Percentiles rank a stretch among this genome's conserved stretches.
phyloP scores from a whole-genome alignment of 2,329 filamentous ascomycete genomes.

The Colletotrichum costaricense region DNA sequence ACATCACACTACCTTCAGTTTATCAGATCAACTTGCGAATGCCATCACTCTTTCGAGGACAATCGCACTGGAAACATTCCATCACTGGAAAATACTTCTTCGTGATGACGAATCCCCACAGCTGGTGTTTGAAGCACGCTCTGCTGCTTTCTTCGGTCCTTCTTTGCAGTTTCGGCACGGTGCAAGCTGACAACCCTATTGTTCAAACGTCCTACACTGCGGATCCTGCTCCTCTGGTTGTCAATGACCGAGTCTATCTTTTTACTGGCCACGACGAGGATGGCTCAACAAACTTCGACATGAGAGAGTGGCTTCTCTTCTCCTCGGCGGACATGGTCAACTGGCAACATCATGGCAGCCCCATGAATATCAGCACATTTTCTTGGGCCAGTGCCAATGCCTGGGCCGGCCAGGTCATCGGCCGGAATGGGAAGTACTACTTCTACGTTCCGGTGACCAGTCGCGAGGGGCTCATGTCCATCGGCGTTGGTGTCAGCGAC shows the following conservation, averaged over 20 bases:
- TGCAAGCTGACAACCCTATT: neutral
- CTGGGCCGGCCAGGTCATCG: conserved; percentile 47
- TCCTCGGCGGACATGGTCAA: conserved; percentile 48
- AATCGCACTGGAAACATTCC: neutral
- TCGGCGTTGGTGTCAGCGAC: conserved; percentile 49
- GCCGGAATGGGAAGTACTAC: conserved; percentile 48
- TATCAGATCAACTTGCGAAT: too few relatives aligned
- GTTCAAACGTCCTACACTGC: neutral
- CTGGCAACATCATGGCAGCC: conserved; percentile 45
- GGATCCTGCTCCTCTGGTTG: conserved; percentile 43
- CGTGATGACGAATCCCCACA: neutral
- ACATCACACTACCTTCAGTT: too few relatives aligned
- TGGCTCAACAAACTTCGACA: conserved; percentile 40
- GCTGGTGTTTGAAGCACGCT: conserved; percentile 14
- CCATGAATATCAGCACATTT: conserved; percentile 43
- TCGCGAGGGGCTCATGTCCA: conserved; percentile 35
- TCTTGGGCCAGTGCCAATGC: conserved; percentile 48
- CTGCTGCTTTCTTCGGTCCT: too few relatives aligned
- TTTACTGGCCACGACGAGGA: conserved; percentile 47
- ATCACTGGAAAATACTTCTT: neutral
- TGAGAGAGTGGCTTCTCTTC: conserved; percentile 48
- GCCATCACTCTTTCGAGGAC: too few relatives aligned
- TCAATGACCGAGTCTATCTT: conserved; percentile 43
- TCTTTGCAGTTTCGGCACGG: neutral
- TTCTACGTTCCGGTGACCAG: conserved; percentile 41